Evolutionary conservation across 495 filamentous ascomycete genomes (phyloP).

Genomic region (Chaetomium cochliodes): DNA sequence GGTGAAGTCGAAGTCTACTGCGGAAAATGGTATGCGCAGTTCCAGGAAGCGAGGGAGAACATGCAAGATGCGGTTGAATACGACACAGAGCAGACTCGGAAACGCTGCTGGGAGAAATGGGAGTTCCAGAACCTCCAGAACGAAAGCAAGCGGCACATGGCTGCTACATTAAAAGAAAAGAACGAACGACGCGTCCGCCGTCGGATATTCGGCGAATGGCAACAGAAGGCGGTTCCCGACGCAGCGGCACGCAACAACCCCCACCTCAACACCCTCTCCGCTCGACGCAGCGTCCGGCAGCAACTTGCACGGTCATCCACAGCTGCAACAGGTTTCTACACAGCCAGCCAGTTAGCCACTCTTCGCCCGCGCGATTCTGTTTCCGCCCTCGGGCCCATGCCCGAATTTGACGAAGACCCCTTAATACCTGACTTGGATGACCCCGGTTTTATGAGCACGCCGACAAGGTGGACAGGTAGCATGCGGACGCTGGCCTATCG

Average conservation of each 20-base stretch:
- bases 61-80: conserved; percentile 31
- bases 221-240: conserved; percentile 25
- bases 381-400: conserved; percentile 29
- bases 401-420: conserved; percentile 33
- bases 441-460: conserved; percentile 38
- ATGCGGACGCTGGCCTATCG: conserved; percentile 23
- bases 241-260: conserved; percentile 19
- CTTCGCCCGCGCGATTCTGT: conserved; percentile 5
- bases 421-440: conserved; percentile 23
- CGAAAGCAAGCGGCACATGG: conserved; percentile 24
- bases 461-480: conserved; percentile 32
- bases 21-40: conserved; percentile 24
- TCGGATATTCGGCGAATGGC: conserved; percentile 33
- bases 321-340: conserved; percentile 9
- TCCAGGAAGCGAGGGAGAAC: conserved; percentile 26
- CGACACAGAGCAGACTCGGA: conserved; percentile 26
- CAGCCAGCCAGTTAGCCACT: conserved; percentile 17
- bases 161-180: conserved; percentile 26
- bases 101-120: conserved; percentile 27
- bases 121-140: conserved; percentile 36
- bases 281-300: conserved; percentile 26
- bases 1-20: conserved; percentile 33
- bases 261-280: conserved; percentile 23
- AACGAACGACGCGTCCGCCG: conserved; percentile 27
- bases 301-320: conserved; percentile 11